Conservation (phyloP, 1,139 yeast species). For the Arxiozyma bovina region DNA sequence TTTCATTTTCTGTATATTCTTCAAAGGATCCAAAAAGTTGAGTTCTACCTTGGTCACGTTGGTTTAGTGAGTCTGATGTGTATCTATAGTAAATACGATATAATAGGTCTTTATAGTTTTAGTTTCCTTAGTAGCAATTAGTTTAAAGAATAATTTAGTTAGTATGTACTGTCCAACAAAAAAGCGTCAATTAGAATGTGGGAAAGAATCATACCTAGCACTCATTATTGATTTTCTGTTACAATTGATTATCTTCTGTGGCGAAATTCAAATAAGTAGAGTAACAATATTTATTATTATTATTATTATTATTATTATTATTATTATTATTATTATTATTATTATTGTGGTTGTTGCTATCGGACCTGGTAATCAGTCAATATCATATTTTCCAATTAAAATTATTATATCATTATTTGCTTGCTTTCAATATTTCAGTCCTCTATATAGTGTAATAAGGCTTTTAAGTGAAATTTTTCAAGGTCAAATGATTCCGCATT, state of each 20-base stretch:
- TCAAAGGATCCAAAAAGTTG: slow-evolving; percentile 28
- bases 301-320: no score
- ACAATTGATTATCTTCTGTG: no score
- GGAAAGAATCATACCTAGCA: slow-evolving; percentile 1
- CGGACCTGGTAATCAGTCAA: neutral
- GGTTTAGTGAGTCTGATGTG: slow-evolving; percentile 7
- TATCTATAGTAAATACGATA: neutral
- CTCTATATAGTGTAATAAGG: no score
- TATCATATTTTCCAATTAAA: no score
- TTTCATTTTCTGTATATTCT: slow-evolving; percentile 8
- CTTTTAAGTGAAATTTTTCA: no score
- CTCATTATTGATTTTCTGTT: neutral
- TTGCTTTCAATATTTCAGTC: neutral
- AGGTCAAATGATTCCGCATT: neutral
- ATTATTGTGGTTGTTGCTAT: neutral
- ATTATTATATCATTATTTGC: no score
- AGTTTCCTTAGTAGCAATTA: neutral
- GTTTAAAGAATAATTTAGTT: neutral
- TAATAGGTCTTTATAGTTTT: no score
- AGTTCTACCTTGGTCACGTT: slow-evolving; percentile 27
- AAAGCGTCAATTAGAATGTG: neutral
- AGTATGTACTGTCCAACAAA: neutral
- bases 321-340: no score
- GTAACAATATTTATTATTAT: neutral
- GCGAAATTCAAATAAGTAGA: no score